These are phyloP conservation scores for Daedaleopsis sinensis DNA, from an alignment of 768 basidiomycete species.

Conservation along the genomic window DNA sequence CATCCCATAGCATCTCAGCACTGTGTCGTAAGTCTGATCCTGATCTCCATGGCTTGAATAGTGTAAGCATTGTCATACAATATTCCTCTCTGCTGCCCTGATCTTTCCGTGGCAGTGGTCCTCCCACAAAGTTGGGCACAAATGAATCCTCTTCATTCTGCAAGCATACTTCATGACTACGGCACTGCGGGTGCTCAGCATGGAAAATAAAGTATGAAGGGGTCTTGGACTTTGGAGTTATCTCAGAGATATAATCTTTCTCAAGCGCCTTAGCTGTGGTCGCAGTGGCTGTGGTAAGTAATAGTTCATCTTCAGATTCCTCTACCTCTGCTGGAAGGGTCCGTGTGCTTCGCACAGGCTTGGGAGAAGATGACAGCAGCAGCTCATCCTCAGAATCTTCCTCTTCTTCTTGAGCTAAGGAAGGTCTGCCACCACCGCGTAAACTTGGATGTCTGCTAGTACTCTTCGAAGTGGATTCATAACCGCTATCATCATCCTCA, in stretches of 20 bases:
- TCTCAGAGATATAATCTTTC: neutral
- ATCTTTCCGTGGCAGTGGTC: slow-evolving; percentile 32
- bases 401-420: neutral
- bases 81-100: slow-evolving; percentile 37
- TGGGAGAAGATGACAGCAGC: no score
- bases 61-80: slow-evolving; percentile 35
- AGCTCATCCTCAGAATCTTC: slow-evolving; percentile 1
- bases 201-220: neutral
- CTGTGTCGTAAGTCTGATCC: slow-evolving; percentile 30
- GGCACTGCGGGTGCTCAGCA: neutral
- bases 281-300: neutral
- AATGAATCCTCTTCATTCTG: neutral
- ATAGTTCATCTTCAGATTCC: neutral
- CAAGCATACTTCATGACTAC: neutral
- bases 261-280: neutral
- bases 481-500: neutral
- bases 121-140: slow-evolving; percentile 37
- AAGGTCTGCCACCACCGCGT: neutral
- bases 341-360: no score
- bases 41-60: slow-evolving; percentile 37
- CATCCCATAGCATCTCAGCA: slow-evolving; percentile 7
- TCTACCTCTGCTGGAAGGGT: no score
- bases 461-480: neutral
- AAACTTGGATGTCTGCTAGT: no score
- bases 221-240: neutral